A percentile compares a stretch with the other conserved stretches of the same genome.
Evolutionary conservation across 2,329 filamentous ascomycete genomes (phyloP).

Genomic region (Penicillium decumbens): DNA sequence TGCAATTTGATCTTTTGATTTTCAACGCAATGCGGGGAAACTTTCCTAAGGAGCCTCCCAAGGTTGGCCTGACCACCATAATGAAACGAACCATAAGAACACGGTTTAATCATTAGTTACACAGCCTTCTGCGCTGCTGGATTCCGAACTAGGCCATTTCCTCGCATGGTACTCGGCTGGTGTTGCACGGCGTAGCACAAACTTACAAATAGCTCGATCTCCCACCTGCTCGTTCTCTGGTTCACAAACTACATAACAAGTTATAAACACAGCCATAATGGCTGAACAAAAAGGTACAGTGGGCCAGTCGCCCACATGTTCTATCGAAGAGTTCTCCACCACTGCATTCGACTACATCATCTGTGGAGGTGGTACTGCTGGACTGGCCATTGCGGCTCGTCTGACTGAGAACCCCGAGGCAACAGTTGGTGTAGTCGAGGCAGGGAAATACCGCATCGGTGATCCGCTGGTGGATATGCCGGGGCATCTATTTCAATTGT

Average conservation of each 20-base stretch:
- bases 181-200: not conserved
- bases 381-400: constrained; percentile 41
- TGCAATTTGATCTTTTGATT: too few species aligned
- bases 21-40: too few species aligned
- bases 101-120: not conserved
- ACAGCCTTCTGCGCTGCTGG: not conserved
- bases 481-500: constrained; percentile 19
- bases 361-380: constrained; percentile 54
- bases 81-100: not conserved
- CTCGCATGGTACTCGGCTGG: not conserved
- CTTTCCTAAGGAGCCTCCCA: too few species aligned
- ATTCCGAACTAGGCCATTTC: not conserved
- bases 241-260: not conserved
- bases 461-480: constrained; percentile 30
- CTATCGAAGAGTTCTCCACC: constrained; percentile 11
- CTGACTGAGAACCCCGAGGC: constrained; percentile 43
- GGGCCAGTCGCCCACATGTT: constrained; percentile 7
- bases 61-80: too few species aligned
- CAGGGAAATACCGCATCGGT: constrained; percentile 34
- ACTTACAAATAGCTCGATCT: not conserved
- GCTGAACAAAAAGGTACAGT: not conserved
- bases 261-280: not conserved
- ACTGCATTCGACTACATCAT: constrained; percentile 36
- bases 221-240: not conserved
- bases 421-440: constrained; percentile 45